A percentile compares a stretch with the other conserved stretches of the same genome.
Evolutionary conservation across 768 basidiomycete species (phyloP).

Genomic region (Podaxis carcinomalis): DNA sequence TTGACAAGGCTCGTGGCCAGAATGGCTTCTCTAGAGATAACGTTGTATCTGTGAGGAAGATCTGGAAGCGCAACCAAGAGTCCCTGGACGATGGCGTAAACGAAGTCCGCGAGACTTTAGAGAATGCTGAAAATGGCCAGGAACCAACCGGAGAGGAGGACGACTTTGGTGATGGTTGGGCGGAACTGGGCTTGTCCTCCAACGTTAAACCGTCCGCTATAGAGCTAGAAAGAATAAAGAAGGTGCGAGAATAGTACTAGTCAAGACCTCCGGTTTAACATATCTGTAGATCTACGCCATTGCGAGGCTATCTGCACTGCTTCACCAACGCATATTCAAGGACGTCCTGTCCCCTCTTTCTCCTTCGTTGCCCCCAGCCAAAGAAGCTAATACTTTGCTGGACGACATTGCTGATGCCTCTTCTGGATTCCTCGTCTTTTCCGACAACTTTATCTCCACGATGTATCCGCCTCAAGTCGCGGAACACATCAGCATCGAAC

Average conservation of each 20-base stretch:
- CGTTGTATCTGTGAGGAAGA: conserved; percentile 47
- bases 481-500: conserved; percentile 32
- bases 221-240: conserved; percentile 57
- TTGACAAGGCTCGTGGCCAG: conserved; percentile 42
- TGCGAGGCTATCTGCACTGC: conserved; percentile 51
- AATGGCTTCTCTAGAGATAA: conserved; percentile 55
- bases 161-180: conserved; percentile 55
- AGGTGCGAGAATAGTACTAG: conserved; percentile 31
- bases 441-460: conserved; percentile 66
- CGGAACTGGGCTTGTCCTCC: conserved; percentile 53
- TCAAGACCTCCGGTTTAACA: conserved; percentile 3
- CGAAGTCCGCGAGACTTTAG: conserved; percentile 51
- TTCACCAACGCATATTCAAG: conserved; percentile 58
- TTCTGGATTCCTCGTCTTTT: conserved; percentile 43
- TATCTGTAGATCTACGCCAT: conserved; percentile 49
- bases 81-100: conserved; percentile 57
- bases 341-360: conserved; percentile 38
- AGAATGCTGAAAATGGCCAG: conserved; percentile 32
- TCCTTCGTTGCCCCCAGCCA: conserved; percentile 14
- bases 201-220: conserved; percentile 36
- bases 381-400: conserved; percentile 27
- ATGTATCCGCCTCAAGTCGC: conserved; percentile 62
- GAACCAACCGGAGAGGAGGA: conserved; percentile 27
- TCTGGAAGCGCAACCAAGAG: conserved; percentile 47
- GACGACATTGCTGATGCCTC: conserved; percentile 51